Percentiles rank a stretch among this genome's conserved stretches.
Evolutionary conservation across 768 basidiomycete species (phyloP).

Genomic region (Calocybe indica): DNA sequence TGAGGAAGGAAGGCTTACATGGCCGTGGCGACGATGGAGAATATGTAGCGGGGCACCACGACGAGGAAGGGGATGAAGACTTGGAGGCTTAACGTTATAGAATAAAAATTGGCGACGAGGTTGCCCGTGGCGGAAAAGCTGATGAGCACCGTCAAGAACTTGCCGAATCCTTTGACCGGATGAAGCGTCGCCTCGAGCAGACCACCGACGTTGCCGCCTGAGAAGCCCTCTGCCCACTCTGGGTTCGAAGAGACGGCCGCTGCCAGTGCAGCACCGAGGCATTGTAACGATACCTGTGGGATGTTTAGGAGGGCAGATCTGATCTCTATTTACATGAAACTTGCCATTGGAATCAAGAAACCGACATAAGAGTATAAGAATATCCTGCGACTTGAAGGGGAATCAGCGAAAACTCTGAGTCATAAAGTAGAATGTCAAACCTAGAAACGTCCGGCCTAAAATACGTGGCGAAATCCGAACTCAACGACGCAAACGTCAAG

Average conservation of each 20-base stretch:
- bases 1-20: slow-evolving; percentile 42
- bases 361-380: slow-evolving; percentile 68
- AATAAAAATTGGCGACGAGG: slow-evolving; percentile 81
- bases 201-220: slow-evolving; percentile 58
- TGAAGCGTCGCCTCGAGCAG: slow-evolving; percentile 64
- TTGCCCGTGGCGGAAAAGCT: slow-evolving; percentile 80
- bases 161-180: slow-evolving; percentile 69
- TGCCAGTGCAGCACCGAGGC: slow-evolving; percentile 60
- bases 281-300: slow-evolving; percentile 27
- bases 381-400: slow-evolving; percentile 47
- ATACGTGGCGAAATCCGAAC: slow-evolving; percentile 75
- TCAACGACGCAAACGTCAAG: slow-evolving; percentile 53
- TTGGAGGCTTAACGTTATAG: slow-evolving; percentile 69
- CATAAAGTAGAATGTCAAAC: slow-evolving; percentile 23
- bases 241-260: slow-evolving; percentile 50
- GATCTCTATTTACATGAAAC: too few relatives aligned
- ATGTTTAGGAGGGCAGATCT: too few relatives aligned
- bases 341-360: slow-evolving; percentile 48
- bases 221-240: slow-evolving; percentile 56
- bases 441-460: slow-evolving; percentile 52
- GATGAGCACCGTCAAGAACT: slow-evolving; percentile 75
- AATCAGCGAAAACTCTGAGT: not conserved
- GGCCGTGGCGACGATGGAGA: slow-evolving; percentile 65
- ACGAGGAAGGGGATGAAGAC: slow-evolving; percentile 55
- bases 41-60: slow-evolving; percentile 67